A percentile compares a stretch with the other conserved stretches of the same genome.
phyloP scores from a whole-genome alignment of 257 asterid genomes.

The Solanum bulbocastanum region DNA sequence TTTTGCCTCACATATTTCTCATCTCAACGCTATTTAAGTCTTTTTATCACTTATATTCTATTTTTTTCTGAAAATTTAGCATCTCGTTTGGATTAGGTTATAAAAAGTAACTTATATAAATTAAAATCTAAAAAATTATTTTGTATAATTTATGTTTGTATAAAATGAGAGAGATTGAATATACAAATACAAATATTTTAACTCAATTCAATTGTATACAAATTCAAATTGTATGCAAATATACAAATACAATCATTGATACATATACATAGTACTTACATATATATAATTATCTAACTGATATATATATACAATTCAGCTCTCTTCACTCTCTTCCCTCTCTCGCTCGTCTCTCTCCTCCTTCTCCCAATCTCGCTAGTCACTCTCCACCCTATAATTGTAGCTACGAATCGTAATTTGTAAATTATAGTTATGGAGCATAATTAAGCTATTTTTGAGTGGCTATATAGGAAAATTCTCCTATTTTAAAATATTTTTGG shows the following conservation, averaged over 20 bases:
- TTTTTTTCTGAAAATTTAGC: too few species aligned
- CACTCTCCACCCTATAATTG: neutral
- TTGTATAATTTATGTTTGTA: neutral
- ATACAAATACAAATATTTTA: too few species aligned
- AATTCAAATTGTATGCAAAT: neutral
- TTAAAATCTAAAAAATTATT: neutral
- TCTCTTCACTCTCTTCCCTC: neutral
- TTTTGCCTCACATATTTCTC: neutral
- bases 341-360: neutral
- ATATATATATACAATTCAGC: neutral
- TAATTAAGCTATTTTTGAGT: too few species aligned
- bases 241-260: neutral
- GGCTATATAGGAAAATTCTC: neutral
- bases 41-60: neutral
- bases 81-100: too few species aligned
- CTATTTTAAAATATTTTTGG: neutral
- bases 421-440: neutral
- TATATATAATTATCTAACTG: neutral
- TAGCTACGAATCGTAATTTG: too few species aligned
- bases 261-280: neutral
- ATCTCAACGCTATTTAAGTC: neutral
- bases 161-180: too few species aligned
- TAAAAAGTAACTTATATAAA: too few species aligned
- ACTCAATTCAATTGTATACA: neutral
- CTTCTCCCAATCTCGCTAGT: neutral